A percentile compares a stretch with the other conserved stretches of the same genome.
These are phyloP conservation scores for Allomyces macrogynus DNA, from an alignment of 192 early-diverging fungal species.

Conservation along the genomic window DNA sequence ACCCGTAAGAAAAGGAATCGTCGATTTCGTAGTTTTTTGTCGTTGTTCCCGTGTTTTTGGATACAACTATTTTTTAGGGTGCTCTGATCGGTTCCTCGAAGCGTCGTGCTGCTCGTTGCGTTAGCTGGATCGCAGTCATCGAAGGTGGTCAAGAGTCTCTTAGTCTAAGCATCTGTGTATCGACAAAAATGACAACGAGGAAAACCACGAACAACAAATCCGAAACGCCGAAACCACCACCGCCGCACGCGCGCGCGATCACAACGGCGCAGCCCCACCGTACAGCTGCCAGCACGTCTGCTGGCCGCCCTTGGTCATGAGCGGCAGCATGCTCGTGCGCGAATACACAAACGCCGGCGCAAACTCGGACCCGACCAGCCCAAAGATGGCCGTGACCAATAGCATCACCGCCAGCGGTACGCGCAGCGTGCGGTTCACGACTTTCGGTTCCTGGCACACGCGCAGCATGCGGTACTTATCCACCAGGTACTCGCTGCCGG, in stretches of 20 bases:
- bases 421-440: background rate
- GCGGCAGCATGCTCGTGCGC: background rate
- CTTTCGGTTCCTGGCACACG: background rate
- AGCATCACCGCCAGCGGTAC: background rate
- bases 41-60: background rate
- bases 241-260: too few relatives aligned
- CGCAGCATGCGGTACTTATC: background rate
- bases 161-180: too few relatives aligned
- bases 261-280: background rate
- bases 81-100: background rate
- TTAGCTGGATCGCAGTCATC: too few relatives aligned
- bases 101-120: too few relatives aligned
- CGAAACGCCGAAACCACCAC: background rate
- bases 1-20: slow-evolving; percentile 3
- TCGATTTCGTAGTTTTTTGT: background rate
- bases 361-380: background rate
- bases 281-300: background rate
- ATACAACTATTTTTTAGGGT: background rate
- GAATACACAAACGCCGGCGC: background rate
- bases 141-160: too few relatives aligned
- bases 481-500: background rate
- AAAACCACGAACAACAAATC: background rate
- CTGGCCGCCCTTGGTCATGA: background rate
- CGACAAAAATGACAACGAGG: too few relatives aligned
- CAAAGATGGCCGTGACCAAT: background rate